These are phyloP conservation scores for Schizophyllum commune DNA, from an alignment of 1,284 basidiomycete species.

Conservation along the genomic window DNA sequence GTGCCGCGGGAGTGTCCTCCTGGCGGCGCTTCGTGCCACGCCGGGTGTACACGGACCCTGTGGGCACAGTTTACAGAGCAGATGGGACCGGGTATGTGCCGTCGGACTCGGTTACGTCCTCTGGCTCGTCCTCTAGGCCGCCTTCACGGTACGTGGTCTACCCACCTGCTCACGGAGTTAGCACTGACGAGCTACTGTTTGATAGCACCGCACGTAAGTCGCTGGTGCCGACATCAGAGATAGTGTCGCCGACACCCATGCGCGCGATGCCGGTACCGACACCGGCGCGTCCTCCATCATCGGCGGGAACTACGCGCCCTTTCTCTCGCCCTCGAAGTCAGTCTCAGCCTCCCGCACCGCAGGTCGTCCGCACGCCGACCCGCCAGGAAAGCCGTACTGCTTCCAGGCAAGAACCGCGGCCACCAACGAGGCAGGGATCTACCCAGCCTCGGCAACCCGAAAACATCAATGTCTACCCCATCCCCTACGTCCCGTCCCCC, in stretches of 20 bases:
- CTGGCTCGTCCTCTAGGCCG: background rate
- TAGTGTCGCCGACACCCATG: background rate
- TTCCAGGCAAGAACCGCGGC: background rate
- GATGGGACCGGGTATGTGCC: background rate
- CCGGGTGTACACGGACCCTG: background rate
- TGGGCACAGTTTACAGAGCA: background rate
- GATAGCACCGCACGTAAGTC: background rate
- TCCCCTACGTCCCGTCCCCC: conserved; percentile 15
- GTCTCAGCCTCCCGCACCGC: background rate
- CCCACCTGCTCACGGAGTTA: background rate
- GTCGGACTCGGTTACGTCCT: background rate
- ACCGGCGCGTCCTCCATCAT: background rate
- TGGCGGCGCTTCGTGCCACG: background rate
- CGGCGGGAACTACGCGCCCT: background rate
- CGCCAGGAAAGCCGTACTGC: background rate
- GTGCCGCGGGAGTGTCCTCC: background rate
- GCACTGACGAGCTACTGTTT: background rate
- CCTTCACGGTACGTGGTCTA: background rate
- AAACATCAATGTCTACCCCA: background rate
- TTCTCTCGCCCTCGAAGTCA: background rate
- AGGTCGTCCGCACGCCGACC: background rate
- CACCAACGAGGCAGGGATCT: background rate
- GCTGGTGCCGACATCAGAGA: background rate
- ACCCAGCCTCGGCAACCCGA: conserved; percentile 1
- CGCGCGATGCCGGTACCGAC: background rate